phyloP scores from a whole-genome alignment of 306 rosid species.

The Leucaena leucocephala region DNA sequence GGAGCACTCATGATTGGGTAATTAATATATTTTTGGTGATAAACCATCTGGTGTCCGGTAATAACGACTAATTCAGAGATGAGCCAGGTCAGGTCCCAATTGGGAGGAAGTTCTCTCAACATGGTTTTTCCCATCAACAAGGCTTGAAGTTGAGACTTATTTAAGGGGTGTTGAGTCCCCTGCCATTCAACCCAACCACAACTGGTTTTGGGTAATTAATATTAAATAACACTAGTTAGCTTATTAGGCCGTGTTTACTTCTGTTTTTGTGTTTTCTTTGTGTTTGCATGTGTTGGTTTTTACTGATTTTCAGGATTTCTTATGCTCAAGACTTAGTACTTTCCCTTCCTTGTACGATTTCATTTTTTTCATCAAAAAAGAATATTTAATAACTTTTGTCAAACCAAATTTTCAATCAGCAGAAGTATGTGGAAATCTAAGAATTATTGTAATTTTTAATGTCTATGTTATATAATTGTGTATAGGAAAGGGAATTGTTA shows the following conservation, averaged over 20 bases:
- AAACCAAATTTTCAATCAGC: conserved; percentile 7
- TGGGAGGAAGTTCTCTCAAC: not conserved
- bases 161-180: not conserved
- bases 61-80: not conserved
- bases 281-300: not conserved
- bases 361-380: not conserved
- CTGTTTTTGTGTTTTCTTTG: not conserved
- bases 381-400: not conserved
- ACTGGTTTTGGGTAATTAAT: not conserved
- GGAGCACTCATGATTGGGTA: not conserved
- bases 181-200: not conserved
- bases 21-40: not conserved
- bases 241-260: not conserved
- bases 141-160: not conserved
- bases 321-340: not conserved
- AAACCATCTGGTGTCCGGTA: not conserved
- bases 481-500: not conserved
- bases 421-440: not conserved
- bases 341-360: not conserved
- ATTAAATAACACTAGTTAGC: not conserved
- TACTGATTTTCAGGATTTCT: not conserved
- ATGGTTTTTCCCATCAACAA: not conserved
- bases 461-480: not conserved
- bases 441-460: conserved; percentile 2
- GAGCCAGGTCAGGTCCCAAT: not conserved